Evolutionary conservation across 208 protist species (phyloP).

Genomic region (Ichthyophonus hoferi): DNA sequence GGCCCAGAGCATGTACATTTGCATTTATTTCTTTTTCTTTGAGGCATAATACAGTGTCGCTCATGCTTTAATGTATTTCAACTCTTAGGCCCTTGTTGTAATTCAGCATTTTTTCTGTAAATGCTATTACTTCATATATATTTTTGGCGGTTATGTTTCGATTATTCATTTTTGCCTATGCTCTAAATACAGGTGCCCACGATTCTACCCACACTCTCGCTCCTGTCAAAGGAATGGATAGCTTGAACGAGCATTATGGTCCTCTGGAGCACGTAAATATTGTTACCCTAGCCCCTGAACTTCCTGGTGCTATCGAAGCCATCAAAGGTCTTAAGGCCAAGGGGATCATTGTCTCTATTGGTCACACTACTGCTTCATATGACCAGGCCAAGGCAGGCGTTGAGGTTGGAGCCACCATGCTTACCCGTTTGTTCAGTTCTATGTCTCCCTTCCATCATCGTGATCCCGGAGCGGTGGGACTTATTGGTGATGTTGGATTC

Average conservation of each 20-base stretch:
- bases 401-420: not conserved
- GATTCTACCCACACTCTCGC: not conserved
- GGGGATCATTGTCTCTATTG: slow-evolving; percentile 37
- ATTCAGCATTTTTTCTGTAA: no score
- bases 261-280: slow-evolving; percentile 10
- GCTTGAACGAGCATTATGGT: slow-evolving; percentile 13
- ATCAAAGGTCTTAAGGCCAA: not conserved
- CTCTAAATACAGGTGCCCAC: slow-evolving; percentile 24
- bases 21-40: no score
- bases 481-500: slow-evolving; percentile 26
- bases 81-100: no score
- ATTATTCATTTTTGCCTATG: no score
- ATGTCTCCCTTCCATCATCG: slow-evolving; percentile 36
- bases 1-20: no score
- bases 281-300: slow-evolving; percentile 43
- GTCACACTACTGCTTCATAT: slow-evolving; percentile 19
- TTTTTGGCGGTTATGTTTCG: no score
- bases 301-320: slow-evolving; percentile 2
- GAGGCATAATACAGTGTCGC: no score
- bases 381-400: slow-evolving; percentile 11
- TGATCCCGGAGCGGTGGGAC: slow-evolving; percentile 40
- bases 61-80: no score
- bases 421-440: slow-evolving; percentile 43
- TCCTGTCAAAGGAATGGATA: not conserved
- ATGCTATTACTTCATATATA: no score